phyloP scores from a whole-genome alignment of 164 flowering plant genomes.

The Saururus chinensis region DNA sequence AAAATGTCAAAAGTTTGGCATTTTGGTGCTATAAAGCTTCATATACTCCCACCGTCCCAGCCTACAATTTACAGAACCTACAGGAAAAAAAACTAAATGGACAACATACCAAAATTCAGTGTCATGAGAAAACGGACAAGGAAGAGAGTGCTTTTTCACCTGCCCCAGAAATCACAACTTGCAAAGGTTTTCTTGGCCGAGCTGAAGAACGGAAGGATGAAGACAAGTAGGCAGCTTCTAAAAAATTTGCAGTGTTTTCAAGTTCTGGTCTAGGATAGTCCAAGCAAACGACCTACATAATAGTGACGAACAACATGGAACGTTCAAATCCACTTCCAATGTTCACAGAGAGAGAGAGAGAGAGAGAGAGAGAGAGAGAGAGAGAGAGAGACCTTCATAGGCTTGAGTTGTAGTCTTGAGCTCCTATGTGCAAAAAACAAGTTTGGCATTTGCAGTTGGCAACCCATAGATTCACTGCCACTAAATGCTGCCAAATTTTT shows the following conservation, averaged over 20 bases:
- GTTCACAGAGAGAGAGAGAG: neutral
- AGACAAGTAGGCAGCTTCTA: conserved; percentile 90
- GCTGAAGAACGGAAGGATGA: conserved; percentile 52
- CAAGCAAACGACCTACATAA: conserved; percentile 61
- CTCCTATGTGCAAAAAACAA: neutral
- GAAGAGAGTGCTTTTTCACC: conserved; percentile 27
- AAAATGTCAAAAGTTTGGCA: neutral
- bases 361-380: neutral
- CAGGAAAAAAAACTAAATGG: too few species aligned
- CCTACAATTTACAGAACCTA: too few species aligned
- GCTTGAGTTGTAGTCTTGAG: conserved; percentile 3
- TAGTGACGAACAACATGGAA: neutral
- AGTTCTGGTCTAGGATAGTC: conserved; percentile 94
- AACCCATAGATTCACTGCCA: conserved; percentile 14
- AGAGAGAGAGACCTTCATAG: conserved; percentile 13
- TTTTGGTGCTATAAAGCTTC: too few species aligned
- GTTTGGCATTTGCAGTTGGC: conserved; percentile 4
- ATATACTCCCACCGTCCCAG: too few species aligned
- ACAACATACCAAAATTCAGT: neutral
- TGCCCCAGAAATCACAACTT: conserved; percentile 91
- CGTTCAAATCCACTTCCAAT: neutral
- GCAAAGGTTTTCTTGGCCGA: conserved; percentile 63
- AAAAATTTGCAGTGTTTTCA: conserved; percentile 61
- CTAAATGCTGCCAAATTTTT: conserved; percentile 9
- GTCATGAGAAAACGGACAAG: neutral